Evolutionary conservation across 169 alveolate genomes (phyloP).

Genomic region (Plasmodium fragile): DNA sequence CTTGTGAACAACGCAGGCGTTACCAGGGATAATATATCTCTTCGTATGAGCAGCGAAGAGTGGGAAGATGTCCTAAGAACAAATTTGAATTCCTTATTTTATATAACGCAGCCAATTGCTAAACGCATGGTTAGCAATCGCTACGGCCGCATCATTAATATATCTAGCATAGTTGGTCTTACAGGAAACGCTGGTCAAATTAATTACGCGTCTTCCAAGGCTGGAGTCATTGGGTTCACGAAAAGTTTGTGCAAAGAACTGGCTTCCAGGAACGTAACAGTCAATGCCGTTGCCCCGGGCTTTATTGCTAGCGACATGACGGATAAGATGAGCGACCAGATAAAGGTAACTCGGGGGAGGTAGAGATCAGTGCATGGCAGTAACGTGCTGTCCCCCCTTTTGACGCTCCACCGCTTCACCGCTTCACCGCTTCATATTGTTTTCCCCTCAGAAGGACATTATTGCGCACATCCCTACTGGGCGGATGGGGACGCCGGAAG

Average conservation of each 20-base stretch:
- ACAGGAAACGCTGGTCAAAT: conserved; percentile 93
- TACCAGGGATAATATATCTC: conserved; percentile 88
- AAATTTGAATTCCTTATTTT: conserved; percentile 85
- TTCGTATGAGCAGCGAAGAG: conserved; percentile 90
- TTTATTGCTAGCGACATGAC: conserved; percentile 82
- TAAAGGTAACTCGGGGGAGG: conserved; percentile 63
- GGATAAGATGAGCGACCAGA: conserved; percentile 74
- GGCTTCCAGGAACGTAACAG: conserved; percentile 88
- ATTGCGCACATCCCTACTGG: conserved; percentile 79
- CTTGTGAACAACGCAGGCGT: conserved; percentile 94
- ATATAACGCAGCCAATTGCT: conserved; percentile 76
- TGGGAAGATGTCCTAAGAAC: conserved; percentile 92
- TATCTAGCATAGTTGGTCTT: conserved; percentile 88
- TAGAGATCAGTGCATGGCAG: not conserved
- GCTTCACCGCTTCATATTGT: not conserved
- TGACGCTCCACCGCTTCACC: not conserved
- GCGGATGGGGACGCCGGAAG: conserved; percentile 81
- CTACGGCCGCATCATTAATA: conserved; percentile 83
- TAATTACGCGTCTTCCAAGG: conserved; percentile 93
- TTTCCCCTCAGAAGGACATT: conserved; percentile 68
- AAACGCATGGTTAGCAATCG: conserved; percentile 76
- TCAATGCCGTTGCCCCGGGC: conserved; percentile 92
- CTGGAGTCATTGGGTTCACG: conserved; percentile 92
- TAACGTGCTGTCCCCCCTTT: not conserved
- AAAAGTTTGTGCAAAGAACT: conserved; percentile 92